Conservation (phyloP, 805 yeast genomes). For the Priceomyces medius region DNA sequence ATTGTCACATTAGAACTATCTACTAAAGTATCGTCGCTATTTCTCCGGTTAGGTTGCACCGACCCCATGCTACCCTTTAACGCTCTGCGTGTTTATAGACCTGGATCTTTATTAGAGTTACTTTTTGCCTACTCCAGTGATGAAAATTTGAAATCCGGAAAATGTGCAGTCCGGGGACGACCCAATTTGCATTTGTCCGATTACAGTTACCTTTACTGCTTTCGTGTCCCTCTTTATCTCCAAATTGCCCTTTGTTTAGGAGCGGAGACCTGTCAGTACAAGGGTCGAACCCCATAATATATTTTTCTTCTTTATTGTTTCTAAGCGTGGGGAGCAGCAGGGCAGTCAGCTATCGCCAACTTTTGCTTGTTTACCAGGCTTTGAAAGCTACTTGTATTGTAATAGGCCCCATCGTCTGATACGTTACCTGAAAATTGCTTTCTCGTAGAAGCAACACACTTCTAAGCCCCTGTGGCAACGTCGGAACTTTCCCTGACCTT, state of each 20-base stretch:
- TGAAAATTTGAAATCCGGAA: too few species aligned
- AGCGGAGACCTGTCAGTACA: constrained; percentile 2
- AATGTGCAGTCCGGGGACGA: neutral
- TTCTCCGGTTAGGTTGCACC: neutral
- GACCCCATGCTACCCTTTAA: too few species aligned
- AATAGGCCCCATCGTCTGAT: too few species aligned
- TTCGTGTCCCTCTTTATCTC: constrained; percentile 4
- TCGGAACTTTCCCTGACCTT: too few species aligned
- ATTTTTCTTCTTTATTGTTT: neutral
- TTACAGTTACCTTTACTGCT: neutral
- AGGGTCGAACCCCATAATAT: neutral
- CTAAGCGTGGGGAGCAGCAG: neutral
- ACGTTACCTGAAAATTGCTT: too few species aligned
- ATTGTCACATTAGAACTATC: neutral
- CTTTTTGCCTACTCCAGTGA: too few species aligned
- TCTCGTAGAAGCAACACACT: too few species aligned
- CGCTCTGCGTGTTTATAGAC: too few species aligned
- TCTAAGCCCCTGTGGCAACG: too few species aligned
- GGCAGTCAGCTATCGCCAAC: neutral
- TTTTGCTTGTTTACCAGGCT: too few species aligned
- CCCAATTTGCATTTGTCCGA: neutral
- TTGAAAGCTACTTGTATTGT: too few species aligned
- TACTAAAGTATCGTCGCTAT: constrained; percentile 3
- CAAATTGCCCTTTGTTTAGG: neutral
- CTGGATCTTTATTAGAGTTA: too few species aligned